Evolutionary conservation across 2,329 filamentous ascomycete genomes (phyloP), one percentile per base, ranked within the genome.

Genomic region (Fusarium equiseti): DNA sequence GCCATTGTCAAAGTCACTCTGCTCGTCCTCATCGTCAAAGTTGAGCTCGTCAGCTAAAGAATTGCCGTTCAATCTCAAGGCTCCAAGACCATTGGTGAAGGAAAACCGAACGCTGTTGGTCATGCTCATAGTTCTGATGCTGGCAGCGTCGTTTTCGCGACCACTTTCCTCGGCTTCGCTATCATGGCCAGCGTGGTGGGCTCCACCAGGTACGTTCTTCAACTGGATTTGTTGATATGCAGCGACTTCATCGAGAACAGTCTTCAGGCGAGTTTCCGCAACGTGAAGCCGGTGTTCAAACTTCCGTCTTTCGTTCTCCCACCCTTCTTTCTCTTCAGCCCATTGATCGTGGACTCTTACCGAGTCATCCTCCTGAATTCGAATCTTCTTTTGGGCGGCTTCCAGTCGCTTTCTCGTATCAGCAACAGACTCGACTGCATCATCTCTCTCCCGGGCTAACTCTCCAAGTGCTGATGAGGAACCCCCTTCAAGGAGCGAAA

Each of bases 1-100:
- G 3, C 90, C 90, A 52, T 93, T 53, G 50, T 53, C 91, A 46
- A 91, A 87, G 68, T 95, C 90, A 38, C 92, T 91, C 68, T 92
- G 84, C 58, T 89, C 87, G 32, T 95, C 93, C 59, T 95, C 92
- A 66, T 92, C 92, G 61, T 95, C 93, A 67, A 97, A 92, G 67
- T 93, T 91, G 58, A 99, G 86, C 81, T 99, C 96, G 74, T 98
- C 95, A 1, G 96, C 96, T 43, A 99, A 85, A 68, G 92, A 97
- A 63, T 94, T 81, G 3, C 91, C 92, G 73, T 89, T 90, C 6
- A 83, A 76, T 76, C 90, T 91, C 22, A 83, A 81, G 12, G 83
- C 79, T 6, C 85, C 87, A 10, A 82, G 80, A n/a, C 86, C 85
- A 68, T 86, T 90, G 67, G 92, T 83, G 26, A 91, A 82, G 4